Base-by-base conservation (phyloP, 768 basidiomycete species). In the Lactarius pseudohatsudake region DNA sequence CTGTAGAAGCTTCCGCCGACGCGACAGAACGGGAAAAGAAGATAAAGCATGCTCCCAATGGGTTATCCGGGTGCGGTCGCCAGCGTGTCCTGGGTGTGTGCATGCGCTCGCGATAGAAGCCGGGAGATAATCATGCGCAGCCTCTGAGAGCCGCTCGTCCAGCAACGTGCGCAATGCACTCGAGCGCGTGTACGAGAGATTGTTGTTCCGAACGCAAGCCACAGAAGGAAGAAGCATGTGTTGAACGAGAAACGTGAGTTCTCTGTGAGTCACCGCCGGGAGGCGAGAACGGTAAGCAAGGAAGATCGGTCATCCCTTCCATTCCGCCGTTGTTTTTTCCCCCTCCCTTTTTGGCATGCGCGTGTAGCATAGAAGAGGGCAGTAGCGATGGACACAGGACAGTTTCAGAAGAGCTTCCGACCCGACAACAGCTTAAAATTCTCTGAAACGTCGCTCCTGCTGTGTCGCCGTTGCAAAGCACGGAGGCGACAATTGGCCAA, bases 41-140 rank as follows among this genome's bases (percentile, higher is more conserved):
- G 9, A 11, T 22, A n/a, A n/a, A 34, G 34, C 30, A 43, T 45
- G 61, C 26, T 43, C 10, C 28, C 38, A 38, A 16, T 41, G 4
- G 30, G 34, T 26, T 18, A 58, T n/a, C 54, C 43, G 59, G 13
- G 30, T 36, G 53, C 36, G 64, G 41, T 43, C 30, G 20, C 55
- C n/a, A 64, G 55, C 26, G 26, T 18, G 13, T 47, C 41, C 36
- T 32, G 36, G 11, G 11, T 38, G 16, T 4, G 2, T 56, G 13
- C 32, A 56, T 32, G 55, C 20, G 55, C 11, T 18, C 20, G 55
- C 16, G 28, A 62, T 47, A 57, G 45, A 40, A 62, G 55, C 55
- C 7, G n/a, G n/a, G 8, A 47, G 50, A 64, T 59, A 67, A 67
- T 56, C 58, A 64, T 55, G 53, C 43, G 47, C 36, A n/a, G 59